Percentiles rank a stretch among this genome's conserved stretches.
Conservation (phyloP, 345 rosid genomes). For the Balakata baccata region DNA sequence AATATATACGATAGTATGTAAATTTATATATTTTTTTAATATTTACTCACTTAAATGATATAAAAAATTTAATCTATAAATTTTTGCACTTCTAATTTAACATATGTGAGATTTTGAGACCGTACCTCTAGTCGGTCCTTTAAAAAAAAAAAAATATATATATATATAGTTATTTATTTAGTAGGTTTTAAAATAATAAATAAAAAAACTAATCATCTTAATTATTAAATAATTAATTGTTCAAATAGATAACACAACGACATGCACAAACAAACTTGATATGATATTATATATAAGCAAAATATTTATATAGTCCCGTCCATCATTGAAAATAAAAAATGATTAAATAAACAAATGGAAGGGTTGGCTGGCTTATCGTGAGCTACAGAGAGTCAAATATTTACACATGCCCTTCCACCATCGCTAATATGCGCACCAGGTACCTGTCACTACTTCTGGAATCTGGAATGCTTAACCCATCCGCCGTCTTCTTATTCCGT, state of each 20-base stretch:
- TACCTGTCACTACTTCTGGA: neutral
- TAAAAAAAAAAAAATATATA: too few relatives aligned
- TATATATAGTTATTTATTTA: too few relatives aligned
- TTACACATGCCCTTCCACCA: conserved; percentile 34
- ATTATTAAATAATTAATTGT: neutral
- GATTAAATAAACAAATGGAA: neutral
- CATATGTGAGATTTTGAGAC: too few relatives aligned
- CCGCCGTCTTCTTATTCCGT: neutral
- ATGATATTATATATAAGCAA: neutral
- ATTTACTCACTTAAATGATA: too few relatives aligned
- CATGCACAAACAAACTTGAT: conserved; percentile 8
- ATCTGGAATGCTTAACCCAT: conserved; percentile 11
- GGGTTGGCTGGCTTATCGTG: conserved; percentile 19
- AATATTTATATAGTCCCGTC: neutral
- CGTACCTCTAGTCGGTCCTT: too few relatives aligned
- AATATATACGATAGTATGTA: too few relatives aligned
- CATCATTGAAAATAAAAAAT: neutral
- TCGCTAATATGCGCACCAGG: conserved; percentile 35
- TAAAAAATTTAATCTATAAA: too few relatives aligned
- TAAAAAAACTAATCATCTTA: neutral
- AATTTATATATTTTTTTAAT: too few relatives aligned
- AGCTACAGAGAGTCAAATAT: conserved; percentile 38
- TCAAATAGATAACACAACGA: neutral
- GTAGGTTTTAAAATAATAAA: too few relatives aligned
- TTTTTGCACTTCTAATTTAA: too few relatives aligned